Conservation (phyloP, 805 yeast species). For the Yamadazyma akitaensis region DNA sequence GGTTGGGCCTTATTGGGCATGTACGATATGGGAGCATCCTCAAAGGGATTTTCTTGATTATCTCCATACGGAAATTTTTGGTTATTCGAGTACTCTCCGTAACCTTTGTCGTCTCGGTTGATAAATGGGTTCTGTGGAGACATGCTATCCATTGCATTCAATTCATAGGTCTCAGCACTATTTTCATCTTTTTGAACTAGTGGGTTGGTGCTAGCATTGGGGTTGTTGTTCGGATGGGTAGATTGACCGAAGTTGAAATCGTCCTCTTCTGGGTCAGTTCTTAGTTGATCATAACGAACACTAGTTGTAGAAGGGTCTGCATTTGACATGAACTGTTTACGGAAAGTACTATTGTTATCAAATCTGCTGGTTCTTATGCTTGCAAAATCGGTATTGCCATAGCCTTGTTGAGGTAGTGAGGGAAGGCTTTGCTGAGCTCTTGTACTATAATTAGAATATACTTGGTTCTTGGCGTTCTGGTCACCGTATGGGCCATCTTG, state of each 20-base stretch:
- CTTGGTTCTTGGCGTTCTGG: neutral
- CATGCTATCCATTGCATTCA: neutral
- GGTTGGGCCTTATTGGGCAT: conserved; percentile 13
- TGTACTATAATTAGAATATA: neutral
- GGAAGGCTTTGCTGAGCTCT: conserved; percentile 1
- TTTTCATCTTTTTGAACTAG: neutral
- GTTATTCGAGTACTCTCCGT: neutral
- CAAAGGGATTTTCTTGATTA: conserved; percentile 10
- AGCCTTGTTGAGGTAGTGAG: conserved; percentile 5
- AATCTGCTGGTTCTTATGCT: conserved; percentile 6
- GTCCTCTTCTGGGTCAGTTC: conserved; percentile 5
- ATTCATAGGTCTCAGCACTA: neutral
- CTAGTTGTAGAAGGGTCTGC: conserved; percentile 13
- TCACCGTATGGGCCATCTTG: neutral
- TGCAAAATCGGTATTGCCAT: conserved; percentile 3
- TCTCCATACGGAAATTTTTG: conserved; percentile 11
- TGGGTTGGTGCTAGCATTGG: neutral
- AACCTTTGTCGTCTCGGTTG: neutral
- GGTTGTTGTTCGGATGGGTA: neutral
- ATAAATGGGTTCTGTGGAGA: conserved; percentile 6
- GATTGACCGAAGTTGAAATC: conserved; percentile 9
- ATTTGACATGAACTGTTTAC: conserved; percentile 20
- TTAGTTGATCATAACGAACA: conserved; percentile 1
- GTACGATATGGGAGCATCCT: conserved; percentile 2
- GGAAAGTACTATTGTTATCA: conserved; percentile 4